Base-by-base conservation (phyloP, 768 basidiomycete genomes). In the Cystofilobasidium bisporidii region DNA sequence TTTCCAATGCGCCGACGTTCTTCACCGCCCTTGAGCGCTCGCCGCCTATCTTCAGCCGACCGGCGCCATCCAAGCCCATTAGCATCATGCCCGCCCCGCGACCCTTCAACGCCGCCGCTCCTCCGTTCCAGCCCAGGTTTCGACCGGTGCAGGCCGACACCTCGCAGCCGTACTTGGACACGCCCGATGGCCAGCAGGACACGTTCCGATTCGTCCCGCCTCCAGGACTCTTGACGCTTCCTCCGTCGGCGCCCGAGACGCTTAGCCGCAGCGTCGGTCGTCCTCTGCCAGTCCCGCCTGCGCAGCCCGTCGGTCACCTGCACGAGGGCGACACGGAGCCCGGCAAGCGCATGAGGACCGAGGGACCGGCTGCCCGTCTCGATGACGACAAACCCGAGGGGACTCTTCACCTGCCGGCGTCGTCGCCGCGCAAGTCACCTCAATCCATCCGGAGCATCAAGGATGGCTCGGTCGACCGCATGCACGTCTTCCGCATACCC, bases 61-160 rank as follows among this genome's bases (percentile, higher is more conserved):
- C 17, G 14, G 6, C 30, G 28, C 26, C 17, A 4, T 32, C n/a
- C 53, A 22, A n/a, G 8, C 10, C 22, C 2, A n/a, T 22, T n/a
- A n/a, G 22, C 47, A 48, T 33, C 61, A 20, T 32, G 14, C 47
- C 30, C 8, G 45, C 22, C 22, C 48, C 28, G 28, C 11, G 24
- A 10, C 26, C 63, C 4, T 57, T 64, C 63, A 64, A 64, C 53
- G 36, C 30, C n/a, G 63, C 63, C 53, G 63, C 63, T 30, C n/a
- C 63, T 6, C 53, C 41, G 40, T 64, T 64, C 63, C 36, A 36
- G 15, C 36, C 63, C 5, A 22, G 47, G 5, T 9, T 24, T 3
- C 47, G 20, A 14, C 47, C 11, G 47, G 20, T 32, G 32, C 47
- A 50, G 38, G 14, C 33, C 47, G 47, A 5, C 48, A 53, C 3